These are phyloP conservation scores for Binderoboletus segoi DNA, from an alignment of 1,284 basidiomycete genomes.

Conservation along the genomic window DNA sequence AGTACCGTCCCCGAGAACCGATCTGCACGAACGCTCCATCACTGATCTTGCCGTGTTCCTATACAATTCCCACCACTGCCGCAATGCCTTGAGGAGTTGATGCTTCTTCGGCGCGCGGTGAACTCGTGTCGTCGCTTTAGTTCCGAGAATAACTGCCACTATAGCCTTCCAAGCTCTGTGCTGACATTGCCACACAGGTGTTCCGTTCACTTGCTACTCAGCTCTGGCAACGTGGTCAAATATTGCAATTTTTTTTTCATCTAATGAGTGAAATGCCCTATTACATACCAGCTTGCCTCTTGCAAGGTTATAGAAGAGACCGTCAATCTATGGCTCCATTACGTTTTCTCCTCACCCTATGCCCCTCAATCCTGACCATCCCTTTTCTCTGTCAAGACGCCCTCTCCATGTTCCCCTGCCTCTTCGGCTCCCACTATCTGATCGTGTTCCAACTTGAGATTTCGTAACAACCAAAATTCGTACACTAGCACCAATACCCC, in stretches of 20 bases:
- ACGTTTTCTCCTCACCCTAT: background rate
- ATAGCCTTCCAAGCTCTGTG: constrained; percentile 1
- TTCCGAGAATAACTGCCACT: constrained; percentile 7
- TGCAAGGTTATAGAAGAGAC: background rate
- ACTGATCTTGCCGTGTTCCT: background rate
- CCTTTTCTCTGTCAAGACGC: constrained; percentile 39
- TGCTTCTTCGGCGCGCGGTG: constrained; percentile 11
- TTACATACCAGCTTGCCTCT: background rate
- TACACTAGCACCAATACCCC: constrained; percentile 44
- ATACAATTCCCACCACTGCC: constrained; percentile 16
- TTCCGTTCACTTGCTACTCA: background rate
- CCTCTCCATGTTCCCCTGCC: constrained; percentile 53
- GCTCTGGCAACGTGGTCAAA: background rate
- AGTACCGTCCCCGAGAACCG: background rate
- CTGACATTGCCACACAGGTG: constrained; percentile 1
- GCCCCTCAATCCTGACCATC: background rate
- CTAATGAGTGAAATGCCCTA: background rate
- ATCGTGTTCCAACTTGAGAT: constrained; percentile 49
- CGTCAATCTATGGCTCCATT: background rate
- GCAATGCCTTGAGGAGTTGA: constrained; percentile 25
- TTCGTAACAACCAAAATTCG: constrained; percentile 44
- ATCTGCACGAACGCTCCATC: background rate
- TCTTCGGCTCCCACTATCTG: constrained; percentile 44
- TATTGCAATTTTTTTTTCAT: background rate
- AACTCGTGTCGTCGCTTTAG: constrained; percentile 18